Conservation (phyloP, 176 grass and related monocot species). For the Zea mays region DNA sequence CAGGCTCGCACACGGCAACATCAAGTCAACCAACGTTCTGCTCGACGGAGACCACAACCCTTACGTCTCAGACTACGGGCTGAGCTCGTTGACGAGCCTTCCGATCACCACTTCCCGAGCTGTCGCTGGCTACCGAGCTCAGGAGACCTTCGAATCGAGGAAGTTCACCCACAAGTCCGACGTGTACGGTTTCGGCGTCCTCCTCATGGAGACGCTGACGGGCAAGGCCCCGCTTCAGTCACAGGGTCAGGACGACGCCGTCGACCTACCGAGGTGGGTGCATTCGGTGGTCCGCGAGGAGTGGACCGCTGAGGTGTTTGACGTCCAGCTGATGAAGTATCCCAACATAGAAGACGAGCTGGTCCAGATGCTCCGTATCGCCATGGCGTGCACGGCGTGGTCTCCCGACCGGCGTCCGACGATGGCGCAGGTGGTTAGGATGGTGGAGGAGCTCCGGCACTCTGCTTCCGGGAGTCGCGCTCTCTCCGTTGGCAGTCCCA, state of each 20-base stretch:
- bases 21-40: conserved; percentile 95
- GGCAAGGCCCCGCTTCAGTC: conserved; percentile 91
- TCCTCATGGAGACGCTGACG: conserved; percentile 94
- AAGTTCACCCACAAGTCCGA: conserved; percentile 93
- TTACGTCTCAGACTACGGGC: conserved; percentile 74
- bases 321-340: conserved; percentile 64
- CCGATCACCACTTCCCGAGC: conserved; percentile 60
- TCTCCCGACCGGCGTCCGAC: conserved; percentile 65
- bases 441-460: conserved; percentile 72
- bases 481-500: conserved; percentile 49
- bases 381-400: conserved; percentile 68
- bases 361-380: conserved; percentile 91
- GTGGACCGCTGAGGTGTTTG: conserved; percentile 96
- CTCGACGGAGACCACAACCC: conserved; percentile 66
- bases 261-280: conserved; percentile 64
- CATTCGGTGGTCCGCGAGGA: conserved; percentile 92
- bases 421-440: conserved; percentile 69
- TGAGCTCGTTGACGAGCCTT: conserved; percentile 63
- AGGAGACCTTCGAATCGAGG: conserved; percentile 73
- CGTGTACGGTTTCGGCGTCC: conserved; percentile 87
- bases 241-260: conserved; percentile 72
- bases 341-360: conserved; percentile 81
- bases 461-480: conserved; percentile 46
- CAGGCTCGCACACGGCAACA: conserved; percentile 89
- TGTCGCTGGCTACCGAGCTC: conserved; percentile 67